These are phyloP conservation scores for Paradendryphiella salina DNA, from an alignment of 2,329 filamentous ascomycete species.

Conservation along the genomic window DNA sequence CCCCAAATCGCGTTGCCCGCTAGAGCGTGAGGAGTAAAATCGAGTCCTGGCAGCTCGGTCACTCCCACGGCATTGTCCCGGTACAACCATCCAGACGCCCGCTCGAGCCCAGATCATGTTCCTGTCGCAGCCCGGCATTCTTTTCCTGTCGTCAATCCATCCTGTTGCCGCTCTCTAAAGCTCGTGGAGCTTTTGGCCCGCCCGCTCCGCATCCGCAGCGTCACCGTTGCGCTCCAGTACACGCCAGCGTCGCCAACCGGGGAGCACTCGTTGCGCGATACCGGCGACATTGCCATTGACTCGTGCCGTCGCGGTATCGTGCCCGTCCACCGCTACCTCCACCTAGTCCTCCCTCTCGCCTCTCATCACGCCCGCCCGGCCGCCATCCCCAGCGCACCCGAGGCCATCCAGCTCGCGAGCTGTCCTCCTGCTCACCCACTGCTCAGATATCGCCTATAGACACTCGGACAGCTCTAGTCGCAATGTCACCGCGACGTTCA, in stretches of 20 bases:
- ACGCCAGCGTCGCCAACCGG: conserved; percentile 19
- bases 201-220: conserved; percentile 42
- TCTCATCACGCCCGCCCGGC: conserved; percentile 17
- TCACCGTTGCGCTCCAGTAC: conserved; percentile 32
- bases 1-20: conserved; percentile 19
- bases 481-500: conserved; percentile 78
- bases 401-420: conserved; percentile 11
- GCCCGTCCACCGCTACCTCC: conserved; percentile 13
- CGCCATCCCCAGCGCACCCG: conserved; percentile 17
- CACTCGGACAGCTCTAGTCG: conserved; percentile 14
- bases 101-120: conserved; percentile 36
- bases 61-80: conserved; percentile 33
- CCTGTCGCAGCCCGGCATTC: conserved; percentile 19
- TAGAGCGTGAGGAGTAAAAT: conserved; percentile 28
- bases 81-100: conserved; percentile 20
- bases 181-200: conserved; percentile 45
- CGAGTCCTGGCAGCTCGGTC: conserved; percentile 35
- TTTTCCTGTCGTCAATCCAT: conserved; percentile 33
- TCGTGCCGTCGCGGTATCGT: conserved; percentile 5
- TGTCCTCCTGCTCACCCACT: conserved; percentile 1
- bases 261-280: conserved; percentile 16
- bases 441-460: neutral
- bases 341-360: conserved; percentile 17
- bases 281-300: conserved; percentile 16
- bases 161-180: conserved; percentile 41